Conservation (phyloP, 1,284 basidiomycete genomes). For the Waitea zeae region DNA sequence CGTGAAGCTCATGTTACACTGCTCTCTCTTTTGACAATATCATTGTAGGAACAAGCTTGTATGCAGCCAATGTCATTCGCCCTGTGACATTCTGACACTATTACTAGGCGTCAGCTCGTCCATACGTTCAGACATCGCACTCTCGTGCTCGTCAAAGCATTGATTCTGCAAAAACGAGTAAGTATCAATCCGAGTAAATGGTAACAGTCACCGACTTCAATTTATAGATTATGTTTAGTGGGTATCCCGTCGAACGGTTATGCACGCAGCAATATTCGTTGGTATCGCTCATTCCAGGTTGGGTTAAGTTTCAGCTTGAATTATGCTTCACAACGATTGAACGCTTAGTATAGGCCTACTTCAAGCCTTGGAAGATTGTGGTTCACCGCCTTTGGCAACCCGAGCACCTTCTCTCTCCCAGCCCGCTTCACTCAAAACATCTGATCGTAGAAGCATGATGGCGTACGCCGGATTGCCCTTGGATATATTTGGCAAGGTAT, state of each 20-base stretch:
- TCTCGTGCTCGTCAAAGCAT: conserved; percentile 84
- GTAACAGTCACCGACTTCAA: not conserved
- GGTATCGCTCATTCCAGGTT: conserved; percentile 68
- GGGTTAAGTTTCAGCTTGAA: conserved; percentile 8
- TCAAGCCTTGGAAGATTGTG: conserved; percentile 80
- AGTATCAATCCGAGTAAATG: conserved; percentile 5
- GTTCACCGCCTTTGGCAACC: conserved; percentile 71
- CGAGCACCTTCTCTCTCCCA: conserved; percentile 49
- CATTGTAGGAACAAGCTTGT: conserved; percentile 64
- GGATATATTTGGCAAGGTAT: conserved; percentile 70
- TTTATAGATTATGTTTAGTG: conserved; percentile 84
- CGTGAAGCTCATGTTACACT: conserved; percentile 9
- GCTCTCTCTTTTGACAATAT: not conserved
- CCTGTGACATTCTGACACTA: conserved; percentile 13
- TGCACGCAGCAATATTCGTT: conserved; percentile 98
- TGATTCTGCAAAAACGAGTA: conserved; percentile 85
- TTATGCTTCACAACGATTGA: not conserved
- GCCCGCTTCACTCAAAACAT: conserved; percentile 74
- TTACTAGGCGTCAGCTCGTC: conserved; percentile 64
- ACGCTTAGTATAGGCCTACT: conserved; percentile 40
- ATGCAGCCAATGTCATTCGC: no score
- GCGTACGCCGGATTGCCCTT: conserved; percentile 85
- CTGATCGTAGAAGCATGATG: conserved; percentile 83
- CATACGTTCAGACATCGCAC: conserved; percentile 90
- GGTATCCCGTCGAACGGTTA: conserved; percentile 90